Base-by-base conservation (phyloP, 495 filamentous ascomycete species). In the Penicillium cataractarum region DNA sequence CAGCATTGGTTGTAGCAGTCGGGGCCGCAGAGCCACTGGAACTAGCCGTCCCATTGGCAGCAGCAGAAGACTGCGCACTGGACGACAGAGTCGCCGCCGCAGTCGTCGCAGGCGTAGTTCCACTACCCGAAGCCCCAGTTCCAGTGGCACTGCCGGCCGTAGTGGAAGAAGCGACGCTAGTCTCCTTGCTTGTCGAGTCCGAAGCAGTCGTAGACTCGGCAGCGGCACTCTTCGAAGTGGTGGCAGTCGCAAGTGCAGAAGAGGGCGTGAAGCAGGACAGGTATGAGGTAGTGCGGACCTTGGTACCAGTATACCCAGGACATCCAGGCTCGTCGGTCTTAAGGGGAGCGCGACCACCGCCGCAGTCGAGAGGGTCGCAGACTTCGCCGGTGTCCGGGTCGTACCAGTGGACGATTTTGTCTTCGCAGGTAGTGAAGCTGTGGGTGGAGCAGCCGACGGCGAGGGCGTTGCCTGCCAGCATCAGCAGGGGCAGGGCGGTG, bases 271-370 rank as follows among this genome's bases (percentile, higher is more conserved):
- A 70, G 55, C 77, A 76, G 21, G 78, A 65, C 8, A 83, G 71
- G 66, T 68, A 83, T 39, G 63, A 73, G 3, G 82, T 78, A 19
- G 78, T 80, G 3, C 55, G 42, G 33, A 55, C 42, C 42, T 74
- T 77, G n/a, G 83, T 86, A 49, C 84, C 85, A 1, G 58, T 68
- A 70, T 88, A 88, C n/a, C 51, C 65, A 6, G 76, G 67, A 63
- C 86, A 88, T 19, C 86, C 83, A 4, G 85, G 84, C 32, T 85
- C 83, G 19, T 78, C 79, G 10, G 78, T 81, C 70, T 82, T 87
- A 1, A 78, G 73, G 0, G 85, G 82, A n/a, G 84, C 84, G 31
- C 79, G 76, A 21, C 83, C 84, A 58, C 86, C 86, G 39, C 86
- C 86, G 65, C 86, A 87, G 77, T 87, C 83, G 57, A 85, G 76